Conservation (phyloP, 2,329 filamentous ascomycete species). For the Penicillium oxalicum region DNA sequence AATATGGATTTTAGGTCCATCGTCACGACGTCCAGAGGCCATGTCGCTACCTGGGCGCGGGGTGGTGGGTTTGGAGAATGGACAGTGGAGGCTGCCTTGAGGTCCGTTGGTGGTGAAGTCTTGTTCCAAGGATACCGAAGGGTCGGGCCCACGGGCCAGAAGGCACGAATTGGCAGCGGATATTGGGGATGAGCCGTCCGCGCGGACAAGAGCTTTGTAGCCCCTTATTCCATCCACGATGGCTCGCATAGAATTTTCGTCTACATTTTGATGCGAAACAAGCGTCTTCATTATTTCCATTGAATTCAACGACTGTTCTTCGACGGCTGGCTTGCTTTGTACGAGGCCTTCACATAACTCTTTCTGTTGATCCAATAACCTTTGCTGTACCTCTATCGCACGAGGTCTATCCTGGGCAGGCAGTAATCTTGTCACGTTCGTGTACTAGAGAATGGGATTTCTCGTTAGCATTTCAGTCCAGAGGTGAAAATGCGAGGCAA, state of each 20-base stretch:
- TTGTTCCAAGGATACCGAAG: conserved; percentile 67
- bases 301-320: conserved; percentile 57
- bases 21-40: conserved; percentile 35
- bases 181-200: conserved; percentile 25
- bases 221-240: conserved; percentile 37
- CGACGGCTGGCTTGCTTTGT: conserved; percentile 29
- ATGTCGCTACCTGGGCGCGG: conserved; percentile 34
- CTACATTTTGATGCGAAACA: conserved; percentile 60
- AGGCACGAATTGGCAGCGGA: conserved; percentile 35
- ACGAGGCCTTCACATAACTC: conserved; percentile 25
- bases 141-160: conserved; percentile 46
- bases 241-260: conserved; percentile 46
- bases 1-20: conserved; percentile 36
- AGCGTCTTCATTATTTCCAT: conserved; percentile 52
- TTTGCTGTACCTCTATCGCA: conserved; percentile 27
- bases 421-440: conserved; percentile 16
- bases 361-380: conserved; percentile 27
- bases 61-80: conserved; percentile 58
- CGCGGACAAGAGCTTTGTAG: conserved; percentile 34
- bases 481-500: conserved; percentile 2
- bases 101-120: conserved; percentile 86
- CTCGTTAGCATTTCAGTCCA: conserved; percentile 24
- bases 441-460: conserved; percentile 12
- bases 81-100: conserved; percentile 72
- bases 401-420: conserved; percentile 21